Evolutionary conservation across 176 grass and related monocot species (phyloP).

Genomic region (Oryza rufipogon): DNA sequence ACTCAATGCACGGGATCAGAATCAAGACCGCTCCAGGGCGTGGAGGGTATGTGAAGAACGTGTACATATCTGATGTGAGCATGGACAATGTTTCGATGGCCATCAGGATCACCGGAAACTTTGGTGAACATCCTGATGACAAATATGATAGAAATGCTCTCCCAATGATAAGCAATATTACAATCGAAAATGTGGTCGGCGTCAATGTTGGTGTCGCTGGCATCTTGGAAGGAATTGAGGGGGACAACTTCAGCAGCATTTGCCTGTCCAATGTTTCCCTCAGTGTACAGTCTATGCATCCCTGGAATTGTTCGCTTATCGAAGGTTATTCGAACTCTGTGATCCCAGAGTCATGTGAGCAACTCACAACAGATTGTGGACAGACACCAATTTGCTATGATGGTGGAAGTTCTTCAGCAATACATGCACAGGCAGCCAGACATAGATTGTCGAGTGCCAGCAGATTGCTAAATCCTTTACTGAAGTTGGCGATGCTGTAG

Average conservation of each 20-base stretch:
- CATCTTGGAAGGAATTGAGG: constrained; percentile 73
- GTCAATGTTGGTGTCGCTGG: constrained; percentile 65
- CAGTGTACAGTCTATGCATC: constrained; percentile 57
- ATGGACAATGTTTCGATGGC: constrained; percentile 85
- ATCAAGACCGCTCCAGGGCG: constrained; percentile 87
- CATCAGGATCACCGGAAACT: constrained; percentile 78
- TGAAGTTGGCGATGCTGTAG: constrained; percentile 51
- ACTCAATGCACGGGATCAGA: constrained; percentile 83
- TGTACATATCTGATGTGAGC: constrained; percentile 71
- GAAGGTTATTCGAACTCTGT: constrained; percentile 90
- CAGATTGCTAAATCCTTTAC: constrained; percentile 47
- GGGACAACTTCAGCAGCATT: constrained; percentile 87
- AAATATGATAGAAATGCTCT: constrained; percentile 77
- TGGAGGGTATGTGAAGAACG: constrained; percentile 75
- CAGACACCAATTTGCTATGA: constrained; percentile 62
- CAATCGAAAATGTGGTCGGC: constrained; percentile 67
- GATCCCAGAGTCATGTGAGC: constrained; percentile 77
- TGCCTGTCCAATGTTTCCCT: constrained; percentile 86
- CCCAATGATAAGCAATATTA: constrained; percentile 76
- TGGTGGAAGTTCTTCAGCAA: constrained; percentile 14
- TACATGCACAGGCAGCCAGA: constrained; percentile 18
- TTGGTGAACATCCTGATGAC: constrained; percentile 80
- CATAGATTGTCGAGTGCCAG: constrained; percentile 26
- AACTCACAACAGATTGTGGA: constrained; percentile 55
- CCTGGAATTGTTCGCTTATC: constrained; percentile 87